A percentile compares a stretch with the other conserved stretches of the same genome.
Evolutionary conservation across 352 stramenopile species (phyloP).

Genomic region (Saprolegnia parasitica): DNA sequence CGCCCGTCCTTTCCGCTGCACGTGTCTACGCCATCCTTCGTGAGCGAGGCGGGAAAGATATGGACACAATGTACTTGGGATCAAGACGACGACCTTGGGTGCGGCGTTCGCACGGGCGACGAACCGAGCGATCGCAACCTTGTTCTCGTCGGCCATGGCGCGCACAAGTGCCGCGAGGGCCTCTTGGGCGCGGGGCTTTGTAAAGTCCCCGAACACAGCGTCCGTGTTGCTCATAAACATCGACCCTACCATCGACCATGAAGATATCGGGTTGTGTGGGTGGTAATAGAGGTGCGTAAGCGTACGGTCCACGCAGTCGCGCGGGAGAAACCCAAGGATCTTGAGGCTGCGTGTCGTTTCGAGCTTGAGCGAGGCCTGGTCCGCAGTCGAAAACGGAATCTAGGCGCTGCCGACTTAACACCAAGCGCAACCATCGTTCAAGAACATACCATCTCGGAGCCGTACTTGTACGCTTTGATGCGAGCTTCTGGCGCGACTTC

Average conservation of each 20-base stretch:
- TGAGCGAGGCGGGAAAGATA: not conserved
- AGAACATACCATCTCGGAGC: constrained; percentile 61
- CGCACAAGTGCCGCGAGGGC: constrained; percentile 58
- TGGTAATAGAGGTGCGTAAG: not conserved
- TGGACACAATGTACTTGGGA: constrained; percentile 38
- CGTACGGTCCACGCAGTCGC: constrained; percentile 38
- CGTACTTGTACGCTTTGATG: constrained; percentile 79
- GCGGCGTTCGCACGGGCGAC: constrained; percentile 69
- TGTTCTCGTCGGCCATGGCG: constrained; percentile 55
- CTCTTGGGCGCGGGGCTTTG: constrained; percentile 55
- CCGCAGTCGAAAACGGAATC: constrained; percentile 64
- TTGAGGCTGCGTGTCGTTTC: constrained; percentile 74
- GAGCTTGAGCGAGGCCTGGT: constrained; percentile 80
- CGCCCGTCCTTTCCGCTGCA: constrained; percentile 36
- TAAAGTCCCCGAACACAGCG: constrained; percentile 69
- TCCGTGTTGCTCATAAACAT: constrained; percentile 61
- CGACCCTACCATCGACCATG: constrained; percentile 28
- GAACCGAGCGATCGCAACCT: constrained; percentile 72
- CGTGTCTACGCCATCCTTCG: constrained; percentile 28
- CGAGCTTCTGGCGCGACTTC: constrained; percentile 64
- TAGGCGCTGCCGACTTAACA: not conserved
- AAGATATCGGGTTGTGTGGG: not conserved
- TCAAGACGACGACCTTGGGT: constrained; percentile 67
- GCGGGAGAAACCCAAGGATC: constrained; percentile 63
- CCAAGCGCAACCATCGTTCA: too few species aligned